Evolutionary conservation across 192 early-diverging fungal genomes (phyloP), one percentile per base, ranked within the genome.

Genomic region (Coemansia sp.): DNA sequence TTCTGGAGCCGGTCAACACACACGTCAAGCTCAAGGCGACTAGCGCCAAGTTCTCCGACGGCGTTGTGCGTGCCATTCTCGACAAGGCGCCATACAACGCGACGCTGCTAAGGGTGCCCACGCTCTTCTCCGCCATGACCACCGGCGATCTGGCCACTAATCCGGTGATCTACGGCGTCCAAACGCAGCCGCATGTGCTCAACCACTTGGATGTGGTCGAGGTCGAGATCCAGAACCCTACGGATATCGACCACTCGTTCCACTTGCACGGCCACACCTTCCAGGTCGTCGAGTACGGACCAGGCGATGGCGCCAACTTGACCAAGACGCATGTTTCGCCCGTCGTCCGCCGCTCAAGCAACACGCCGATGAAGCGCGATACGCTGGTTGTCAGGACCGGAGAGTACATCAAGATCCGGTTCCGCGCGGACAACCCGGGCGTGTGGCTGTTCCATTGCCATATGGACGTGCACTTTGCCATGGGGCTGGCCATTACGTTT

Each of bases 371-470:
- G 24, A 69, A 84, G 21, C 86, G 94, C 59, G 94, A 96, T 68
- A 90, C 88, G 8, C 72, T 94, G 18, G 72, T 85, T 6, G 74
- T 94, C 0, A 87, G 88, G 8, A 67, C 64, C 11, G 60, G 80
- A 46, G 64, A 86, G 46, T 90, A 88, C 53, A 79, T 84, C 34
- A 84, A 86, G 34, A 77, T 95, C 53, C 83, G 92, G 16, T 92
- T 92, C 76, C 60, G 81, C 26, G 90, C 89, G 8, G 87, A 94
- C 73, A 94, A 94, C 73, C 90, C 91, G 6, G 94, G 92, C 16
- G 87, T 87, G 16, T 96, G 93, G 92, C 72, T 90, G 43, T 85
- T 94, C 57, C 57, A 93, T 78, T 94, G 93, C 76, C 93, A 93
- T 71, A 64, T 64, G 53, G 73, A 77, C 35, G 64, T 75, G 20